A percentile compares a stretch with the other conserved stretches of the same genome.
Conservation (phyloP, 1,284 basidiomycete genomes). For the Phlebopus sp. region DNA sequence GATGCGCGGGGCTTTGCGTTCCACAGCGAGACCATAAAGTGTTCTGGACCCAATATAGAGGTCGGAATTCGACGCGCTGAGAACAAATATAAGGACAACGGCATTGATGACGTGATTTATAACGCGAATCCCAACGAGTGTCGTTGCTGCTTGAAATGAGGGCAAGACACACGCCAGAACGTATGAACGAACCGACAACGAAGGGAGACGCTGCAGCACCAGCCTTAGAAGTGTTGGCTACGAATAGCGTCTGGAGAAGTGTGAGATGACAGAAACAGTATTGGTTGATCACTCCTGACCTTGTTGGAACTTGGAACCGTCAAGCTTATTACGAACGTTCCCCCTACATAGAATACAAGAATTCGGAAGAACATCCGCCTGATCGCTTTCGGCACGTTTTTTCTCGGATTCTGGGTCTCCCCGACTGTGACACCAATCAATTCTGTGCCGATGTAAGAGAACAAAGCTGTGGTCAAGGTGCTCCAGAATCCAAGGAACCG, state of each 20-base stretch:
- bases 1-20: constrained; percentile 53
- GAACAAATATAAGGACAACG: constrained; percentile 57
- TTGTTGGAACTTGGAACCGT: constrained; percentile 44
- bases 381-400: constrained; percentile 39
- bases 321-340: constrained; percentile 52
- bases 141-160: constrained; percentile 15
- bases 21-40: constrained; percentile 55
- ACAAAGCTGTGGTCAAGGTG: constrained; percentile 32
- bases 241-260: constrained; percentile 19
- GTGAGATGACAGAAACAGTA: constrained; percentile 19
- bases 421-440: constrained; percentile 54
- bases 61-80: constrained; percentile 56
- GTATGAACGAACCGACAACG: constrained; percentile 39
- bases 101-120: constrained; percentile 62
- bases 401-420: constrained; percentile 34
- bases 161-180: constrained; percentile 6
- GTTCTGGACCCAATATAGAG: constrained; percentile 53
- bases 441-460: constrained; percentile 54
- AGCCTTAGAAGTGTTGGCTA: constrained; percentile 13
- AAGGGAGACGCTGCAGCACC: constrained; percentile 55
- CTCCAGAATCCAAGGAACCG: constrained; percentile 25
- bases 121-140: constrained; percentile 47
- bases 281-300: constrained; percentile 16
- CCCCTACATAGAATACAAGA: constrained; percentile 55
- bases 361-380: constrained; percentile 50